Conservation (phyloP, 2,329 filamentous ascomycete genomes). For the Alternaria novae-zelandiae region DNA sequence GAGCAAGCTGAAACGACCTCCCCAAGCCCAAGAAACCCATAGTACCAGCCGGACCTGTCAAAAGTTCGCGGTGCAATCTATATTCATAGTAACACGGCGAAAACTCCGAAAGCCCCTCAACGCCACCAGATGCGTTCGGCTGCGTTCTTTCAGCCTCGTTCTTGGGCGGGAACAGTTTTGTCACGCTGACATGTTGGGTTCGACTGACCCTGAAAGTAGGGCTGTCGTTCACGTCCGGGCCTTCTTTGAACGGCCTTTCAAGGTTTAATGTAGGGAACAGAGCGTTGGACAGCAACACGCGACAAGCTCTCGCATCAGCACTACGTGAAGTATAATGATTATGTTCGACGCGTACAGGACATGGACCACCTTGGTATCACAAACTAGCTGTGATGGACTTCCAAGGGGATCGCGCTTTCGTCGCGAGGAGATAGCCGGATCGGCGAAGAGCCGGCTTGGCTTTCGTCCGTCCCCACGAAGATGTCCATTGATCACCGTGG, state of each 20-base stretch:
- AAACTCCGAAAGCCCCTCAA: not conserved
- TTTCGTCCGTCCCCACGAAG: not conserved
- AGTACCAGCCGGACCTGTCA: not conserved
- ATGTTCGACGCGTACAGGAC: not conserved
- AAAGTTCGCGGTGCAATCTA: not conserved
- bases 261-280: not conserved
- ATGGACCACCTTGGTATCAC: not conserved
- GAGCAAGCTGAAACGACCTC: not conserved
- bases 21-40: not conserved
- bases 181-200: not conserved
- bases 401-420: not conserved
- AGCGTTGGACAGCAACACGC: not conserved
- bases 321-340: not conserved
- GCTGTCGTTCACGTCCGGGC: not conserved
- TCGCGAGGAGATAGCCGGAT: not conserved
- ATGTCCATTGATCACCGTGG: constrained; percentile 3
- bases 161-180: not conserved
- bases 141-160: not conserved
- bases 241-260: not conserved
- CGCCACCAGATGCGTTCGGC: not conserved
- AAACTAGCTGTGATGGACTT: not conserved
- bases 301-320: not conserved
- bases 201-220: not conserved
- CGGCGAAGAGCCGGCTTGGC: not conserved
- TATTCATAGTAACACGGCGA: not conserved